Conservation (phyloP, 1,284 basidiomycete genomes). For the Apiotrichum mycotoxinovorans region DNA sequence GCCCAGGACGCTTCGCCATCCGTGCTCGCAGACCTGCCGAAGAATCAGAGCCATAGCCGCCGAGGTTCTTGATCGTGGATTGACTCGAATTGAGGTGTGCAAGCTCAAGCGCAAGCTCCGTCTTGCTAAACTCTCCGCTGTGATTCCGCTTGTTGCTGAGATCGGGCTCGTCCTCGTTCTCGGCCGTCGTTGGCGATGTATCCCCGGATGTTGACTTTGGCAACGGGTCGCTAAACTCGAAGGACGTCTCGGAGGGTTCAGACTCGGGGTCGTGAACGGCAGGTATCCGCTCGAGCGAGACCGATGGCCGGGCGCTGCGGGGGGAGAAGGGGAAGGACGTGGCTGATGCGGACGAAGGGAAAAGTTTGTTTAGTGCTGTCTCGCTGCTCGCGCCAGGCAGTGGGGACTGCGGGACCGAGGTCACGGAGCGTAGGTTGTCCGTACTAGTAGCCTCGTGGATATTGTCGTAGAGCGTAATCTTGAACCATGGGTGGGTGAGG, state of each 20-base stretch:
- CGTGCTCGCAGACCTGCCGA: not conserved
- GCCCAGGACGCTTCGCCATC: conserved; percentile 12
- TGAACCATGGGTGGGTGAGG: conserved; percentile 87
- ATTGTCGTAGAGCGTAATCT: conserved; percentile 50
- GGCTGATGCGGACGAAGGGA: conserved; percentile 10
- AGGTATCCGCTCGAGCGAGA: not conserved
- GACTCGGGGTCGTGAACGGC: conserved; percentile 20
- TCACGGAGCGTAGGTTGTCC: conserved; percentile 7
- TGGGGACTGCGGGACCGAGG: conserved; percentile 10
- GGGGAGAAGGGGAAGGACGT: conserved; percentile 23
- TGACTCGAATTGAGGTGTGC: conserved; percentile 50
- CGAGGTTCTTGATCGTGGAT: conserved; percentile 48
- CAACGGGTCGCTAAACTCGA: conserved; percentile 26
- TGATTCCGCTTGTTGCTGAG: conserved; percentile 21
- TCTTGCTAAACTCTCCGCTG: conserved; percentile 40
- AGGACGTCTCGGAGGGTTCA: conserved; percentile 38
- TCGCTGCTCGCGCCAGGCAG: conserved; percentile 2
- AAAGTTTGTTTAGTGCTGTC: not conserved
- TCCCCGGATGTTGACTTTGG: conserved; percentile 30
- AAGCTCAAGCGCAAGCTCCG: conserved; percentile 33
- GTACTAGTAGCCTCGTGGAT: conserved; percentile 29
- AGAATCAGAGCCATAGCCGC: conserved; percentile 1
- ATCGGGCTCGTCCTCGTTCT: conserved; percentile 32
- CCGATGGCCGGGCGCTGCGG: conserved; percentile 23
- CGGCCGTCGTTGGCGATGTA: conserved; percentile 45